Base-by-base conservation (phyloP, 2,329 filamentous ascomycete genomes). In the Oidium heveae region DNA sequence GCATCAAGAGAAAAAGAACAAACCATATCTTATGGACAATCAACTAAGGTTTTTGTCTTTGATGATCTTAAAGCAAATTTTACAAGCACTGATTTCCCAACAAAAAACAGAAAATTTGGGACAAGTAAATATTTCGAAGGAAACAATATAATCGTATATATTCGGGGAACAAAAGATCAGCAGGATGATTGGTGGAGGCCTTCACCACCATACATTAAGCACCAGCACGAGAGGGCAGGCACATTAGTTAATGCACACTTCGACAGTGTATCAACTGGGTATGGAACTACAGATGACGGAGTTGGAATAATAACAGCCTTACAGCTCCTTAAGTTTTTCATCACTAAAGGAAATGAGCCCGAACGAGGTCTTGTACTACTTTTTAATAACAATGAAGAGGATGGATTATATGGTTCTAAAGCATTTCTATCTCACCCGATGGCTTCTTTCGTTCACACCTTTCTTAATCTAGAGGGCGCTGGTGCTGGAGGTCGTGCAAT, bases 341-440 rank as follows among this genome's bases (percentile, higher is more conserved):
- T 86, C 1, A 74, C 74, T 1, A 69, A 76, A 0, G 79, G 74
- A 32, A 78, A 84, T 59, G 79, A 79, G 63, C 88, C 88, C 1
- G 81, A 79, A 62, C 78, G 82, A 60, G 89, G 88, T 1, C 74
- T 98, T 46, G 77, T 96, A 15, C 74, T 86, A 10, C 73, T 96
- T 32, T 75, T 96, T 64, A 98, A 98, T 72, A 95, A 96, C 63
- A 89, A 84, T 37, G 91, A 98, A 64, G 91, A 98, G 65, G 89
- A 96, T 63, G 91, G 80, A 37, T 71, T 96, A 12, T 85, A 93
- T 59, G 91, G 91, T 0, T 87, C 89, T 7, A 77, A 79, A 57
- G 87, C 84, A 6, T 95, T 93, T 63, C 80, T 84, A 32, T 79
- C 86, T 60, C 86, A 88, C 65, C 84, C 87, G 0, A 72, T 94